Evolutionary conservation across 768 basidiomycete species (phyloP).

Genomic region (Tulasnella sp.): DNA sequence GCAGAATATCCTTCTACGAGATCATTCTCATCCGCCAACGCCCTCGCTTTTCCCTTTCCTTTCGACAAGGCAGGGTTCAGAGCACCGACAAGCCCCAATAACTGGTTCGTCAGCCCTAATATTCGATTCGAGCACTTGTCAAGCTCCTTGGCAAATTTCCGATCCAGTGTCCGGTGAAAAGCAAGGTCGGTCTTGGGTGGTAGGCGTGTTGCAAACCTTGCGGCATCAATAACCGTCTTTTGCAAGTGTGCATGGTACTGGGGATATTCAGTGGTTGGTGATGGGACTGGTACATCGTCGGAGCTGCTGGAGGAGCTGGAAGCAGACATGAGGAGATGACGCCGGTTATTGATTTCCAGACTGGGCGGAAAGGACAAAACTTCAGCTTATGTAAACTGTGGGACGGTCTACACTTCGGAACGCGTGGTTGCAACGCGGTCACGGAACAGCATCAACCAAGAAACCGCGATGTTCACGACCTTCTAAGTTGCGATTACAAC

Average conservation of each 20-base stretch:
- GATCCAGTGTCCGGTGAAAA: constrained; percentile 84
- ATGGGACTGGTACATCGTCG: constrained; percentile 12
- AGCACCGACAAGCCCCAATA: constrained; percentile 39
- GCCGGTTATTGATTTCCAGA: background rate
- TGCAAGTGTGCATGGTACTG: constrained; percentile 48
- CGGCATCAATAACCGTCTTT: constrained; percentile 46
- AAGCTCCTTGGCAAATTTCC: constrained; percentile 50
- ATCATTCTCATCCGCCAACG: constrained; percentile 60
- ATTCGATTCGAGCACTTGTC: constrained; percentile 58
- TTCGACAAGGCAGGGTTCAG: constrained; percentile 19
- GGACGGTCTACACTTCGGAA: too few relatives aligned
- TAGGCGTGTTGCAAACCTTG: constrained; percentile 23
- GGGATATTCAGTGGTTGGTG: constrained; percentile 31
- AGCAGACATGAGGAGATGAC: background rate
- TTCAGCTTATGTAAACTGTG: too few relatives aligned
- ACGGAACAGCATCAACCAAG: too few relatives aligned
- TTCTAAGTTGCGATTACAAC: too few relatives aligned
- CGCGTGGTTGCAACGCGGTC: too few relatives aligned
- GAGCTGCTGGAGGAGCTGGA: background rate
- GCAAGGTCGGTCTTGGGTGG: constrained; percentile 42
- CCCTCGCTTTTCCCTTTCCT: constrained; percentile 40
- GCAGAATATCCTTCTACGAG: constrained; percentile 71
- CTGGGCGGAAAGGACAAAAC: background rate
- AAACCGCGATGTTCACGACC: too few relatives aligned
- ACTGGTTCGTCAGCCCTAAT: constrained; percentile 49